Percentiles rank a stretch among this genome's conserved stretches.
Evolutionary conservation across 371 early-diverging fungal species (phyloP).

Genomic region (Mucor mucedo): DNA sequence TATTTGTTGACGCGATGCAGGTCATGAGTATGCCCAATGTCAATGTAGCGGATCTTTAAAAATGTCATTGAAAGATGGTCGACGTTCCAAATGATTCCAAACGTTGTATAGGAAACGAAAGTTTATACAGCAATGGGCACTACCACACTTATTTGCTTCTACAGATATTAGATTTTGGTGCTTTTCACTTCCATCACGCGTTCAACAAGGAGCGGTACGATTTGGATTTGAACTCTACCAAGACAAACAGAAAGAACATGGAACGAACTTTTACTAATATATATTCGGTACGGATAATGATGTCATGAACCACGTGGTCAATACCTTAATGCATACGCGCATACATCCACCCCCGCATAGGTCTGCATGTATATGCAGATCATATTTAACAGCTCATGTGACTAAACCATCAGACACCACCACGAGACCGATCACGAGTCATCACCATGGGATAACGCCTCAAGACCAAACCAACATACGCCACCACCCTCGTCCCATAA

Average conservation of each 20-base stretch:
- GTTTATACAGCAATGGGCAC: not conserved
- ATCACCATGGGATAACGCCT: too few relatives aligned
- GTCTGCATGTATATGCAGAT: too few relatives aligned
- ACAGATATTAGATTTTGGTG: not conserved
- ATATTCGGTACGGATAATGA: too few relatives aligned
- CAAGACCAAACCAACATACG: too few relatives aligned
- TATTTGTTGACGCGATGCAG: not conserved
- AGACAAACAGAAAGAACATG: not conserved
- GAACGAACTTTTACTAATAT: not conserved
- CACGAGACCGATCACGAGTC: too few relatives aligned
- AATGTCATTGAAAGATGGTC: not conserved
- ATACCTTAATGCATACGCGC: too few relatives aligned
- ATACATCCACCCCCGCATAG: too few relatives aligned
- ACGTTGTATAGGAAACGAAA: not conserved
- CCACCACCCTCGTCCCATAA: too few relatives aligned
- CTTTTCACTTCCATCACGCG: not conserved
- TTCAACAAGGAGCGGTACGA: not conserved
- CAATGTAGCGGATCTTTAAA: not conserved
- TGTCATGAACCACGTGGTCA: too few relatives aligned
- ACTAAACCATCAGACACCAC: too few relatives aligned
- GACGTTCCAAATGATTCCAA: not conserved
- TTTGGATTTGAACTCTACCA: not conserved
- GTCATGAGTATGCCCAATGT: not conserved
- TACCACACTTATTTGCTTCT: not conserved
- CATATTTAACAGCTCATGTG: too few relatives aligned